Percentiles rank a stretch among this genome's conserved stretches.
Conservation (phyloP, 148 eudicot species). For the Euryodendron excelsum region DNA sequence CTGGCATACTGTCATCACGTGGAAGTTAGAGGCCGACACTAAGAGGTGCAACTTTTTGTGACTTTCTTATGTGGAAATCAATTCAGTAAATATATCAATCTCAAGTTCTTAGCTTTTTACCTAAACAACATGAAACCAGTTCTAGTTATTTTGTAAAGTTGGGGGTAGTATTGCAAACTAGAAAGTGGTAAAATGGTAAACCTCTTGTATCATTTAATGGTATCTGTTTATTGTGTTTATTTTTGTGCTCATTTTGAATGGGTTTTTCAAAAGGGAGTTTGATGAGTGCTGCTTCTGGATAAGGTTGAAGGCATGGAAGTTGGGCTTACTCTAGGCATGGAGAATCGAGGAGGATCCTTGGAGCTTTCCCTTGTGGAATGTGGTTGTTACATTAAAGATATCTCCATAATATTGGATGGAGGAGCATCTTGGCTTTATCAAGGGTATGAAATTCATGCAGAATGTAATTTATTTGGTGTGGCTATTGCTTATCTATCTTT, state of each 20-base stretch:
- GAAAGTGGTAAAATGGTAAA: neutral
- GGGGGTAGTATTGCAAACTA: neutral
- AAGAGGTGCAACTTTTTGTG: neutral
- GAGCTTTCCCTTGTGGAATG: conserved; percentile 60
- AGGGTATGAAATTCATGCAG: conserved; percentile 51
- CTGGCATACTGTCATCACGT: neutral
- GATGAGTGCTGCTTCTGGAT: conserved; percentile 28
- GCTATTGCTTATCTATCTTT: neutral
- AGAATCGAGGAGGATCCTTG: conserved; percentile 54
- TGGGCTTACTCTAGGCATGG: conserved; percentile 52
- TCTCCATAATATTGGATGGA: conserved; percentile 66
- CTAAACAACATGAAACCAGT: neutral
- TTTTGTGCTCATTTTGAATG: neutral
- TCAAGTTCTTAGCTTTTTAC: neutral
- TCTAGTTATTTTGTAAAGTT: neutral
- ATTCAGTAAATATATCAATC: neutral
- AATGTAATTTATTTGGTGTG: neutral
- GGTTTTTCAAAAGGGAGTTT: conserved; percentile 2
- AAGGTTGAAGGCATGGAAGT: conserved; percentile 92
- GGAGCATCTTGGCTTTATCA: conserved; percentile 99
- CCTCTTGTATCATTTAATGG: neutral
- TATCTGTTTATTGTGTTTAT: neutral
- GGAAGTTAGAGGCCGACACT: neutral
- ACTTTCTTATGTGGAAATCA: neutral
- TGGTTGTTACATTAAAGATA: conserved; percentile 64